Evolutionary conservation across 2,329 filamentous ascomycete species (phyloP).

Genomic region (Neocucurbitaria cava): DNA sequence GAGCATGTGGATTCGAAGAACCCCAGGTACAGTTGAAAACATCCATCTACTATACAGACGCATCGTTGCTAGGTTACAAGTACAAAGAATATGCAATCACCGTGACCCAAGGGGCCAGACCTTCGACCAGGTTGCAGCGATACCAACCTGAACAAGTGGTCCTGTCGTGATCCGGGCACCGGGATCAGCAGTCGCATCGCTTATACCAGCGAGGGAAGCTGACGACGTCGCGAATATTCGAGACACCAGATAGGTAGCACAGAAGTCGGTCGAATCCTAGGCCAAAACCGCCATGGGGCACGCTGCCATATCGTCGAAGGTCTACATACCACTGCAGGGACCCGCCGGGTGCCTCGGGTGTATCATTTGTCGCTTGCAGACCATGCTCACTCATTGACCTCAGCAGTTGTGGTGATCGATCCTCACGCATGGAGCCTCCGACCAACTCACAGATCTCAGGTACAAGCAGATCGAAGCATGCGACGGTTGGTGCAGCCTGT

Average conservation of each 20-base stretch:
- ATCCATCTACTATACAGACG: neutral
- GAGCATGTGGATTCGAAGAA: neutral
- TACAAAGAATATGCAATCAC: slow-evolving; percentile 15
- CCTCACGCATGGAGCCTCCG: slow-evolving; percentile 88
- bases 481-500: slow-evolving; percentile 64
- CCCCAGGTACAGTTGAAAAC: no score
- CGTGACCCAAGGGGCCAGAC: no score
- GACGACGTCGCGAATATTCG: slow-evolving; percentile 84
- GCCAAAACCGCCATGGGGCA: slow-evolving; percentile 90
- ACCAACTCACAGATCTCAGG: slow-evolving; percentile 86
- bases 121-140: slow-evolving; percentile 13
- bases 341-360: slow-evolving; percentile 27
- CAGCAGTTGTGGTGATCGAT: slow-evolving; percentile 72
- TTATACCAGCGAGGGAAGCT: slow-evolving; percentile 79
- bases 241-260: slow-evolving; percentile 81
- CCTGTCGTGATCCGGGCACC: slow-evolving; percentile 12
- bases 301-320: slow-evolving; percentile 86
- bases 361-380: slow-evolving; percentile 51
- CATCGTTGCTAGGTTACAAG: slow-evolving; percentile 24
- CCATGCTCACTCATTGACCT: slow-evolving; percentile 74
- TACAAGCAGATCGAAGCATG: slow-evolving; percentile 89
- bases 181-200: slow-evolving; percentile 58
- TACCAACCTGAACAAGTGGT: slow-evolving; percentile 6
- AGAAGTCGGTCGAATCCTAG: slow-evolving; percentile 87
- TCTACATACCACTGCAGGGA: slow-evolving; percentile 85